Evolutionary conservation across 164 flowering plant genomes (phyloP), one percentile per base, ranked within the genome.

Genomic region (Liquidambar formosana): DNA sequence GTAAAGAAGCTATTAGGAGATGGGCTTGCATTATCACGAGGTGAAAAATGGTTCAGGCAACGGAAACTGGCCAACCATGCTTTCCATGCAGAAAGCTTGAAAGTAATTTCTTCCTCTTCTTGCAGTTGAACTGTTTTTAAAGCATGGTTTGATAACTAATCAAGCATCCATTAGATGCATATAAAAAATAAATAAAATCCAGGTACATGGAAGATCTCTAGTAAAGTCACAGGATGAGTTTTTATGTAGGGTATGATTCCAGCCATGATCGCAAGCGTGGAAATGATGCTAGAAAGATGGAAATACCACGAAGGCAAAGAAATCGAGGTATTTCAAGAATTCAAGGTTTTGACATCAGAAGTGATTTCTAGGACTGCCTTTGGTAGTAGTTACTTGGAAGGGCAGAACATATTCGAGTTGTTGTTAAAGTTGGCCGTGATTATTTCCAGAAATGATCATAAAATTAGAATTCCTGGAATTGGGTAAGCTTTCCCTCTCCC

Each of bases 301-400:
- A 77, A 65, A 56, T 8, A 53, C 0, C 58, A 71, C 23, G 81
- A 81, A 64, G 81, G 81, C 22, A 75, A 79, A 43, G 86, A 84
- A 71, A 66, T 86, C 21, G 86, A 86, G 9, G 85, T 77, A 15
- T 78, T 63, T 44, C 68, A 81, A 60, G 87, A 85, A 61, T 80
- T 86, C 56, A 78, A 63, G 51, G 2, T 76, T 8, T 68, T 85
- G 45, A 78, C 90, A 23, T 78, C 83, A 18, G 86, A 84, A 28
- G 68, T 81, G 13, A 85, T 86, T 41, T 81, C 88, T 41, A 77
- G 72, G 65, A 81, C 86, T 19, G 88, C 88, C 11, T 86, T 84
- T 72, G 90, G 88, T 22, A 86, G 86, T 70, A 84, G 75, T 59
- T 82, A 77, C 56, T 18, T 65, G 48, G 82, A 86, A 71, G 88